Evolutionary conservation across 306 rosid genomes (phyloP).

Genomic region (Phaseolus lunatus): DNA sequence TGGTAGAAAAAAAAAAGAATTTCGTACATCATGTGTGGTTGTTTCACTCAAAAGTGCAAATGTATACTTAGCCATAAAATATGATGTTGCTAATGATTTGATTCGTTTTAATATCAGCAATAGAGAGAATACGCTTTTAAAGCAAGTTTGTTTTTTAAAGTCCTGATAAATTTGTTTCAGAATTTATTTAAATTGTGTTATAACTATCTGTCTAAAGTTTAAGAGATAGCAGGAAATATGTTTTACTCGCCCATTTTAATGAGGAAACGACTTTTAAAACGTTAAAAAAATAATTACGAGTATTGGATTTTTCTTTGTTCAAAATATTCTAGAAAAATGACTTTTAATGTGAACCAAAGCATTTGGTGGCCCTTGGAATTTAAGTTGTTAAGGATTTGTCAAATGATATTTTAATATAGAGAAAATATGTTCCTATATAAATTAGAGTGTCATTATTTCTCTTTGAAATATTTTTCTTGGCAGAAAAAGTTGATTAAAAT

Average conservation of each 20-base stretch:
- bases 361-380: constrained; percentile 1
- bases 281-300: background rate
- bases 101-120: background rate
- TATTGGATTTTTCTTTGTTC: background rate
- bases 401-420: background rate
- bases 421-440: background rate
- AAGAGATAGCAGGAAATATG: background rate
- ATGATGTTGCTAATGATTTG: background rate
- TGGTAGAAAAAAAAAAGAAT: background rate
- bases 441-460: background rate
- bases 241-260: background rate
- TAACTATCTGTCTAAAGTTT: background rate
- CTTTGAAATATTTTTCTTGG: background rate
- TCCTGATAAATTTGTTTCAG: background rate
- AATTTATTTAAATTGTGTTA: background rate
- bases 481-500: background rate
- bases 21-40: too few relatives aligned
- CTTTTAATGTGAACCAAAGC: constrained; percentile 4
- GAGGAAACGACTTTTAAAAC: background rate
- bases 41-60: background rate
- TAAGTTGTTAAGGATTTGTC: background rate
- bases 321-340: background rate
- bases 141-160: background rate
- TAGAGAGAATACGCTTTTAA: background rate
- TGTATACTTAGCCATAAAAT: background rate